These are phyloP conservation scores for Fragaria iinumae DNA, from an alignment of 306 rosid species.

Conservation along the genomic window DNA sequence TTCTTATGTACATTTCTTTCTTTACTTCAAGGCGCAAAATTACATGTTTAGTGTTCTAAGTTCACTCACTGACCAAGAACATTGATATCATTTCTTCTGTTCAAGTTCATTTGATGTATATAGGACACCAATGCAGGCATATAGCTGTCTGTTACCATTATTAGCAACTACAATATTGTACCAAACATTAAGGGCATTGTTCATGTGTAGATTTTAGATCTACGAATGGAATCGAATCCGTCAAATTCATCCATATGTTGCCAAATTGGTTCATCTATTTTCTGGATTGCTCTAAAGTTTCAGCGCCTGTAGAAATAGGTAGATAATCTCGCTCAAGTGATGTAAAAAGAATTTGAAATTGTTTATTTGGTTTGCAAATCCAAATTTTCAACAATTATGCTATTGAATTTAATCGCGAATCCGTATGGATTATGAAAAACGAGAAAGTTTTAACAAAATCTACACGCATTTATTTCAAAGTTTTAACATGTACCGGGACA, in stretches of 20 bases:
- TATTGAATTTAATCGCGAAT: neutral
- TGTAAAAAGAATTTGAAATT: neutral
- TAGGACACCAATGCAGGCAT: neutral
- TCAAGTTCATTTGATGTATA: neutral
- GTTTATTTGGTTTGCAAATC: neutral
- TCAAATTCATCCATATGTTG: neutral
- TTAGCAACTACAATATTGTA: neutral
- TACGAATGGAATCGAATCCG: neutral
- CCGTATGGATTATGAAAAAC: neutral
- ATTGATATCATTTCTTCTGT: neutral
- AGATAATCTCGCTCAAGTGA: neutral
- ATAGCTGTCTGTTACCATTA: neutral
- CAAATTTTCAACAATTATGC: neutral
- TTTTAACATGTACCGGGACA: neutral
- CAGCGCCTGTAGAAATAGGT: neutral
- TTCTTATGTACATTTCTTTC: neutral
- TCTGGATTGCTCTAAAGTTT: neutral
- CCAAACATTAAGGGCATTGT: neutral
- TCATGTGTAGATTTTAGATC: neutral
- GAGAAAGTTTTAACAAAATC: neutral
- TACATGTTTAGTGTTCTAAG: neutral
- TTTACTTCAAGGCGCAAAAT: neutral
- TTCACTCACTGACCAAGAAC: neutral
- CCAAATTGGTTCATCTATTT: no score
- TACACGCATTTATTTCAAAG: constrained; percentile 12